Base-by-base conservation (phyloP, 768 basidiomycete genomes). In the Xerocomellus intermedius region DNA sequence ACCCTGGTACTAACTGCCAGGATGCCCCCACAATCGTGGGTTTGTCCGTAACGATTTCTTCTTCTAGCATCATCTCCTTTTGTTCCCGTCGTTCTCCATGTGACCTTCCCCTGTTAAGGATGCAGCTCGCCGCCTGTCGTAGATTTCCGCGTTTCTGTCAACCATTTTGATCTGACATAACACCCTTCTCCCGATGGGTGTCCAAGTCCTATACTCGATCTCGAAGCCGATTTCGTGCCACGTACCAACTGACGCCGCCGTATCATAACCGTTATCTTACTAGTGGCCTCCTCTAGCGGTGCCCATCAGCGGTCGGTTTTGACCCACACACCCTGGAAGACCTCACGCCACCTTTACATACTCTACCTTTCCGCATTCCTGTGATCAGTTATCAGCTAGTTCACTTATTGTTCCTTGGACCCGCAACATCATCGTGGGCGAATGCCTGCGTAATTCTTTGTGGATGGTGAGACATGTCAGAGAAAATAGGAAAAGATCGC, bases 271-370 rank as follows among this genome's bases (percentile, higher is more conserved):
- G 53, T 52, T 66, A 63, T 64, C 64, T 38, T 35, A 19, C 9
- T 30, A 30, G 8, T 10, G 9, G 28, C 51, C 17, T 36, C 38
- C 50, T 57, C 55, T n/a, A 17, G 38, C 19, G 6, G 35, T 35
- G 12, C 4, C 3, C 35, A 43, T 10, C 13, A 10, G 26, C 30
- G 39, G 22, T 43, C 14, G 6, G 36, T 44, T 22, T n/a, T 32
- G 21, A 35, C 54, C 22, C 24, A 52, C 48, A 4, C 50, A 50
- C 61, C 58, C 55, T 52, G 53, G 19, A 58, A 24, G 32, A 30
- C 45, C 28, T 33, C 16, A 37, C 64, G 64, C 64, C 64, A 66
- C 64, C 43, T 48, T 36, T 51, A 38, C 46, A 49, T 33, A 42
- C 24, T 28, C 21, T 49, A 22, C 32, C 14, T 39, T 59, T 26